Evolutionary conservation across 768 basidiomycete species (phyloP), one percentile per base, ranked within the genome.

Genomic region (Boletus tylopilopsis): DNA sequence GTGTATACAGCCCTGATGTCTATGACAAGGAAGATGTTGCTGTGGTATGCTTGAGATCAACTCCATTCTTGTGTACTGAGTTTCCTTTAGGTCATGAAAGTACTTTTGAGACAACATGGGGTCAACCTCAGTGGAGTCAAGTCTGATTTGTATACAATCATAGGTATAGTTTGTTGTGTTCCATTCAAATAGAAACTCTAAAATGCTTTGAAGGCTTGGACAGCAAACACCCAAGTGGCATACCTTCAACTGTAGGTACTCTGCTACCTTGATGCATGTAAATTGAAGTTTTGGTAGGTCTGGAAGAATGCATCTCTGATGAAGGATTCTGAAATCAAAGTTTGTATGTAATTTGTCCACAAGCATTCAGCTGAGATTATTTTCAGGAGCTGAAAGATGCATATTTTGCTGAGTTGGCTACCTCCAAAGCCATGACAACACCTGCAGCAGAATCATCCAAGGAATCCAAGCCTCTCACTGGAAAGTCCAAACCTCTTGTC

Each of bases 191-290:
- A 27, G 53, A 10, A 51, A n/a, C 30, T 32, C 40, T 3, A n/a
- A n/a, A n/a, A n/a, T n/a, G n/a, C n/a, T 25, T 49, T 43, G n/a
- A 57, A 81, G 85, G 83, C 1, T 69, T 90, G 48, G 84, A 88
- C 56, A 87, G 85, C 66, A 90, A 90, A 60, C 87, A 89, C 61
- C 64, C 81, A 1, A 87, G 85, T 60, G 84, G 86, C 8, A 75
- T 90, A 43, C 78, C 75, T 34, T 83, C 87, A 21, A 87, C 87
- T 52, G 87, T 85, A 49, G 39, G 75, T 64, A 13, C 2, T 22
- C 9, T 16, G 29, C 16, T 29, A 35, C 21, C 38, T 40, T n/a
- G 29, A 42, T 9, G 23, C 18, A 49, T 27, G 48, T 38, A 9
- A 12, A 19, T 43, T 16, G 18, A 51, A 24, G 16, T n/a, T 49